These are phyloP conservation scores for Lactifluus hygrophoroides DNA, from an alignment of 768 basidiomycete genomes.

Conservation along the genomic window DNA sequence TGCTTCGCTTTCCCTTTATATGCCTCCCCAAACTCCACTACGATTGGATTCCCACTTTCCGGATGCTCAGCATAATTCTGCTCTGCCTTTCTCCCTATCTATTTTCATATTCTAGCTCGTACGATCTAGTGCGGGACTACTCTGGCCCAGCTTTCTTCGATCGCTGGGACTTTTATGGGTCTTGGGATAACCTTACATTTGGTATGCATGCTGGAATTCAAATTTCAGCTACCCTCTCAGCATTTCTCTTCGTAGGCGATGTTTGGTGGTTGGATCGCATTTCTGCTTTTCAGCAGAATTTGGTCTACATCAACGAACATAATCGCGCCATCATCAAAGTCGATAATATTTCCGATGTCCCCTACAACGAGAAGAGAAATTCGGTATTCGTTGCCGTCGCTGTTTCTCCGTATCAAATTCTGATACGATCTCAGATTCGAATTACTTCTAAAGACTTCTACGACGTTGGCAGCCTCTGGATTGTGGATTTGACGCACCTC, in stretches of 20 bases:
- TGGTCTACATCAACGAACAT: conserved; percentile 51
- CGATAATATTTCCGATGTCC: conserved; percentile 56
- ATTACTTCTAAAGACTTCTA: conserved; percentile 38
- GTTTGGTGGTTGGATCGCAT: conserved; percentile 48
- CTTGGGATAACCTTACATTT: conserved; percentile 34
- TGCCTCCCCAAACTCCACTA: background rate
- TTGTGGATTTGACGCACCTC: conserved; percentile 39
- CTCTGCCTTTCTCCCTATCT: background rate
- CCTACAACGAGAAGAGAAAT: conserved; percentile 43
- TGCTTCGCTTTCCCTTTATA: no score
- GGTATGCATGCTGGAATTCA: conserved; percentile 21
- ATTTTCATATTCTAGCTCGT: conserved; percentile 12
- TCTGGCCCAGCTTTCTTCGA: conserved; percentile 37
- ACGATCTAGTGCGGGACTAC: conserved; percentile 32
- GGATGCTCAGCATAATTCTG: background rate
- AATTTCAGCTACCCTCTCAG: background rate
- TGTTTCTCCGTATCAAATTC: background rate
- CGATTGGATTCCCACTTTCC: background rate
- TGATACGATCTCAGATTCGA: conserved; percentile 31
- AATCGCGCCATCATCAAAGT: conserved; percentile 67
- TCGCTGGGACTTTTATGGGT: conserved; percentile 36
- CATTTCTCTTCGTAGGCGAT: conserved; percentile 37
- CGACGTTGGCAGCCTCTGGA: conserved; percentile 38
- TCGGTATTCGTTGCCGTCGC: conserved; percentile 36
- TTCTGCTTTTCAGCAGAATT: conserved; percentile 37